Base-by-base conservation (phyloP, 225 moss, liverwort and hornwort species). In the Climacium dendroides region DNA sequence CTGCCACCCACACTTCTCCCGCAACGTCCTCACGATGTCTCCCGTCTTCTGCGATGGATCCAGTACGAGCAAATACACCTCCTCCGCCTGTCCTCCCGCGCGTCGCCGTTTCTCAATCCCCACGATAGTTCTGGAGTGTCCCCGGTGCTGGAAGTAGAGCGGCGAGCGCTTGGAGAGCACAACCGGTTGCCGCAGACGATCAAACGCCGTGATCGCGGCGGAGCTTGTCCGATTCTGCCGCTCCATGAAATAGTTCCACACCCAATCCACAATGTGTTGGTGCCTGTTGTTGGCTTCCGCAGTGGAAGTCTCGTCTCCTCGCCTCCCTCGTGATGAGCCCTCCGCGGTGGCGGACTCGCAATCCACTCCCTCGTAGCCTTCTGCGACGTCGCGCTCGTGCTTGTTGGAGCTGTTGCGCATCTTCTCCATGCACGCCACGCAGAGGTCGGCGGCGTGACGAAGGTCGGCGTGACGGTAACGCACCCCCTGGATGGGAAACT, bases 111-210 rank as follows among this genome's bases (percentile, higher is more conserved):
- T 90, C 87, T 96, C 94, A 45, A 96, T 91, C 30, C 96, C 95
- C 84, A 96, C 96, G 43, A 96, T 96, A 45, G 96, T 96, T 63
- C 94, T 79, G 55, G 96, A 96, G 85, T 96, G 96, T 13, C 96
- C 96, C 64, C 93, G 89, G 72, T 95, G 95, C 80, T 96, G 96
- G 81, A 96, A 96, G 86, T 96, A 96, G 10, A 96, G 39, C 26
- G 96, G 96, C 61, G 96, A 95, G 35, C 91, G 90, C 82, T 86
- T 94, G 90, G 93, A 95, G 37, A 94, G 81, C 80, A 93, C 85
- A 35, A 96, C 82, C 2, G 92, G 92, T 50, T 94, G 92, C 59
- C 94, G 92, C 61, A 91, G 85, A 78, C 90, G 89, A 62, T 77
- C 87, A 41, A 90, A 92, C 48, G 90, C 91, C 29, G 76, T 88